Evolutionary conservation across 345 rosid species (phyloP).

Genomic region (Punica granatum): DNA sequence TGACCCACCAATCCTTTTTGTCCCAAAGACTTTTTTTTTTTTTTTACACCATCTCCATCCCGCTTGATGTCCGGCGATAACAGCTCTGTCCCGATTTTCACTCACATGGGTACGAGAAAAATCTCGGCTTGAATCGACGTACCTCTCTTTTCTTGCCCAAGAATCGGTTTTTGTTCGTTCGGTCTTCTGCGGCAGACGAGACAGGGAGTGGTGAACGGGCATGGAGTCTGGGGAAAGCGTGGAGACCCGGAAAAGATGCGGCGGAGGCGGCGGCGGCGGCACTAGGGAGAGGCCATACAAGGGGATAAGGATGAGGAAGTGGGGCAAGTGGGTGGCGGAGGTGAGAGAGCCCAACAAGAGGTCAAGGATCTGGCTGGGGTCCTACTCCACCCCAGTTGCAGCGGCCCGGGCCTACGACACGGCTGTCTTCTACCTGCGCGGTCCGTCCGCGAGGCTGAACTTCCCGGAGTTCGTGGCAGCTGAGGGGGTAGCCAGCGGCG

Average conservation of each 20-base stretch:
- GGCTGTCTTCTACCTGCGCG: slow-evolving; percentile 83
- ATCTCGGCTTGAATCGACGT: neutral
- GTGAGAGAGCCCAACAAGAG: slow-evolving; percentile 93
- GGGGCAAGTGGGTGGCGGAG: slow-evolving; percentile 99
- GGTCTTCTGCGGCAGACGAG: neutral
- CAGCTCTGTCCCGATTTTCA: neutral
- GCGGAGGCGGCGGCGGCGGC: slow-evolving; percentile 9
- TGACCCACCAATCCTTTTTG: neutral
- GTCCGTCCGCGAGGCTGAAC: slow-evolving; percentile 89
- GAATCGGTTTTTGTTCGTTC: neutral
- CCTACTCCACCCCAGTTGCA: slow-evolving; percentile 85
- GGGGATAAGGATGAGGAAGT: slow-evolving; percentile 99
- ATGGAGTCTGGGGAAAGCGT: slow-evolving; percentile 6
- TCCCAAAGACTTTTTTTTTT: neutral
- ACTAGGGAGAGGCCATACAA: slow-evolving; percentile 54
- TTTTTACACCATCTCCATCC: neutral
- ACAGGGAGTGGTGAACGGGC: neutral
- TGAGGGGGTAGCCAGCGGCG: slow-evolving; percentile 36
- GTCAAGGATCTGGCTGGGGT: slow-evolving; percentile 94
- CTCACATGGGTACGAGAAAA: neutral
- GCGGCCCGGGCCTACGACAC: slow-evolving; percentile 98
- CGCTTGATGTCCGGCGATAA: neutral
- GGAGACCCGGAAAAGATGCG: slow-evolving; percentile 19
- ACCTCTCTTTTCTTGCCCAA: neutral
- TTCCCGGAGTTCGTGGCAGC: slow-evolving; percentile 73